A percentile compares a stretch with the other conserved stretches of the same genome.
Evolutionary conservation across 768 basidiomycete species (phyloP).

Genomic region (Russula vinacea): DNA sequence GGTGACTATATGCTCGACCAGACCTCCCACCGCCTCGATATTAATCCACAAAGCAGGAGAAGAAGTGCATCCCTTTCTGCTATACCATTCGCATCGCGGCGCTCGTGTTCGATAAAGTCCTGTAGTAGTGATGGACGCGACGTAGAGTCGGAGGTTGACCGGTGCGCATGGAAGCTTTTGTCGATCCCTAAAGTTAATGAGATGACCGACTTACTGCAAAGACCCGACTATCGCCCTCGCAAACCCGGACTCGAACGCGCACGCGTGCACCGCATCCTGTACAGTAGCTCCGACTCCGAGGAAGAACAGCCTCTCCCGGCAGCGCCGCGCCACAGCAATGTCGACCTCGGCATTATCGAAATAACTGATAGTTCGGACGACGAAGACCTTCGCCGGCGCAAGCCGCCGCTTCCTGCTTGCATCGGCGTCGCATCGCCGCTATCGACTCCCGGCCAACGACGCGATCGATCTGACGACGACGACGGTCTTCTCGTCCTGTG

Average conservation of each 20-base stretch:
- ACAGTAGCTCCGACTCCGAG: constrained; percentile 22
- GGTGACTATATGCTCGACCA: constrained; percentile 1
- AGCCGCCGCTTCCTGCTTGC: not conserved
- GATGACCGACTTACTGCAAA: not conserved
- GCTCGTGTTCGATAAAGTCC: not conserved
- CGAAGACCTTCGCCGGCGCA: not conserved
- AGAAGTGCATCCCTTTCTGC: constrained; percentile 18
- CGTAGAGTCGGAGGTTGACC: constrained; percentile 15
- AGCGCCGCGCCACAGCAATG: not conserved
- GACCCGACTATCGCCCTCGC: not conserved
- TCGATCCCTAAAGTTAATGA: constrained; percentile 3
- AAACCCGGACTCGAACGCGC: constrained; percentile 12
- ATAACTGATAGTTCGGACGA: constrained; percentile 23
- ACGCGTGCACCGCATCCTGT: constrained; percentile 16
- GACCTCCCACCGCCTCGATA: not conserved
- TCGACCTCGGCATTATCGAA: constrained; percentile 13
- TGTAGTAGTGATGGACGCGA: not conserved
- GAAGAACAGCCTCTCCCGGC: not conserved
- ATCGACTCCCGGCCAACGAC: not conserved
- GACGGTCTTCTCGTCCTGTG: constrained; percentile 17
- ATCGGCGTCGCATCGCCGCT: not conserved
- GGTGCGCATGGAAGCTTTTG: constrained; percentile 5
- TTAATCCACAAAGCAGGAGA: constrained; percentile 1
- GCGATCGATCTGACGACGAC: not conserved
- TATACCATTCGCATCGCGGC: not conserved